These are phyloP conservation scores for Phylloboletellus chloephorus DNA, from an alignment of 1,284 basidiomycete species.

Conservation along the genomic window DNA sequence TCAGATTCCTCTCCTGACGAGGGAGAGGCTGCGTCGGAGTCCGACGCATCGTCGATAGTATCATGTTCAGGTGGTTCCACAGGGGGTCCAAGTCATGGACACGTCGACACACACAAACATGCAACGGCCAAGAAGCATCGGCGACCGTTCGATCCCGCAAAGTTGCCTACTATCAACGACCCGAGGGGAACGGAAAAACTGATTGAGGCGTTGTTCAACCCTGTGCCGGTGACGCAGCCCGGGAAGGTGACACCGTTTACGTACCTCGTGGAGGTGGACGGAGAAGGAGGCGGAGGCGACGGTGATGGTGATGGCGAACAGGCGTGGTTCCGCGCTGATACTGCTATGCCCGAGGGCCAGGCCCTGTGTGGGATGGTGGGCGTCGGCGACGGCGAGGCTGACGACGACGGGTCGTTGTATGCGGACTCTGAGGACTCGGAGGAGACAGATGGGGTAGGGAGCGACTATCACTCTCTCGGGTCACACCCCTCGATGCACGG, in stretches of 20 bases:
- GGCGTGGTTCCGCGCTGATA: neutral
- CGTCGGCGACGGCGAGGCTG: constrained; percentile 7
- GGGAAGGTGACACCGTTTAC: constrained; percentile 56
- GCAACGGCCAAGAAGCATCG: constrained; percentile 19
- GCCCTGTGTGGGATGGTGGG: neutral
- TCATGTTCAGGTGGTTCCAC: constrained; percentile 13
- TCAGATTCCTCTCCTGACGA: constrained; percentile 36
- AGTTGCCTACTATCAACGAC: constrained; percentile 48
- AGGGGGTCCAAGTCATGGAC: neutral
- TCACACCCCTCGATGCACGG: constrained; percentile 24
- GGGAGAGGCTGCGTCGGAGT: constrained; percentile 22
- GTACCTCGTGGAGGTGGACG: constrained; percentile 37
- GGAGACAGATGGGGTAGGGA: constrained; percentile 21
- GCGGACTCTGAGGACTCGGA: constrained; percentile 21
- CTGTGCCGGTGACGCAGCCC: constrained; percentile 44
- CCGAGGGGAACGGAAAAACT: constrained; percentile 60
- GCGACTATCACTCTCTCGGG: constrained; percentile 30
- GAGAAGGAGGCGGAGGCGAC: constrained; percentile 16
- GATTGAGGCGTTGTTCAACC: constrained; percentile 75
- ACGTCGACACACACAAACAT: constrained; percentile 1
- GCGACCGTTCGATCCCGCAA: constrained; percentile 40
- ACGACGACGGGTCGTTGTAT: constrained; percentile 24
- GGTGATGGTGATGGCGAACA: constrained; percentile 12
- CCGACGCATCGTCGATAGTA: constrained; percentile 24
- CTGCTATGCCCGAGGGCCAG: neutral